Percentiles rank a stretch among this genome's conserved stretches.
Conservation (phyloP, 139 green algal species). For the Chlamydomonas asymmetrica region DNA sequence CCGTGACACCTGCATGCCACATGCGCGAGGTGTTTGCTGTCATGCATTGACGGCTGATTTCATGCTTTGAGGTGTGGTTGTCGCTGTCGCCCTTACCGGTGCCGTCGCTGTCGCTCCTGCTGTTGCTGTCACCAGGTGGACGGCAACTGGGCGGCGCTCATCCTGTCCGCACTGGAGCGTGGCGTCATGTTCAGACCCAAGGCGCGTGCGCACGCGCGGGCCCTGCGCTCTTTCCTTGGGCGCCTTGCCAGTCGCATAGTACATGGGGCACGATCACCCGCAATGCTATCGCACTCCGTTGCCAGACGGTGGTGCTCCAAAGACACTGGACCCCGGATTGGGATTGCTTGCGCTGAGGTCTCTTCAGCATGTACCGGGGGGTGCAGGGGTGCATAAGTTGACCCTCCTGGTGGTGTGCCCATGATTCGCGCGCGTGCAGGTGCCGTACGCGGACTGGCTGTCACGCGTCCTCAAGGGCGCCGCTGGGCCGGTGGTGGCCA, state of each 20-base stretch:
- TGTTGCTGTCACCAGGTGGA: conserved; percentile 1
- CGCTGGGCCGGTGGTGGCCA: conserved; percentile 19
- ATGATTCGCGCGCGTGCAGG: conserved; percentile 16
- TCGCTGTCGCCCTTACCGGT: too few species aligned
- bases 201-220: neutral
- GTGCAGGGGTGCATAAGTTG: neutral
- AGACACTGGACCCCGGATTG: neutral
- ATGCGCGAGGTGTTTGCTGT: too few species aligned
- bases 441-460: conserved; percentile 44
- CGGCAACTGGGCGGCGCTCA: conserved; percentile 41
- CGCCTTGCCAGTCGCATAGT: too few species aligned
- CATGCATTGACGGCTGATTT: too few species aligned
- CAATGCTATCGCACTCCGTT: too few species aligned
- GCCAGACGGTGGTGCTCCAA: too few species aligned
- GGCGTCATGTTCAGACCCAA: conserved; percentile 18
- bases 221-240: neutral
- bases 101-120: neutral
- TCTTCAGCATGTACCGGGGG: neutral
- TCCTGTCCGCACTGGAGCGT: conserved; percentile 31
- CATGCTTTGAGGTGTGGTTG: neutral
- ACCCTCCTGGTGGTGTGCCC: neutral
- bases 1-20: neutral
- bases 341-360: neutral
- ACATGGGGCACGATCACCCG: too few species aligned
- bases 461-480: conserved; percentile 9